Base-by-base conservation (phyloP, 352 stramenopile species). In the Pythium aquatile region DNA sequence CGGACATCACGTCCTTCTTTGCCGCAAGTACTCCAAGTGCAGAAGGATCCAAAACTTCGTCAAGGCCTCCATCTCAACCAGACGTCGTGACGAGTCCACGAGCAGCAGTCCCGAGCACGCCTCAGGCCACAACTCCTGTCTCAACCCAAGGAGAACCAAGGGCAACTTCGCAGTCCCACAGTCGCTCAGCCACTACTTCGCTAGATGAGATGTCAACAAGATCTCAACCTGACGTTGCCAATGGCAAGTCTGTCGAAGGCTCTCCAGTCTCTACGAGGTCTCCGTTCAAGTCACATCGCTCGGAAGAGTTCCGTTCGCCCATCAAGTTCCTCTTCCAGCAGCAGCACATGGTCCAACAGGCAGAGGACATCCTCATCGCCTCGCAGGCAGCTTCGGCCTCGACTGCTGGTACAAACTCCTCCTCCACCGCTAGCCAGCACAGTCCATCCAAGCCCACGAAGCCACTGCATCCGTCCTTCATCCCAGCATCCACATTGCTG, bases 1-100 rank as follows among this genome's bases (percentile, higher is more conserved):
- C 72, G 20, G 69, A 91, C 51, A 91, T 93, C 56, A 88, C 76
- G 13, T 77, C 76, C 13, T 93, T 93, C 49, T 90, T 90, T 46
- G 71, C 66, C 11, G 13, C 49, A n/a, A 44, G 26, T 3, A 16
- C 58, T 17, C 6, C 32, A 13, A 60, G 52, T 20, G 37, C 46
- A 2, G 14, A 58, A 30, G 24, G 20, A 24, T 24, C 20, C 20
- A 24, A 24, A 24, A 24, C 20, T 24, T 24, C 39, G 28, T 46
- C 20, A 20, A 56, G 11, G 32, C 14, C 26, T 44, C 16, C 29
- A 35, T 40, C 5, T 35, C 5, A 35, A 35, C 32, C 32, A 9
- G 32, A 35, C 8, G 5, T 6, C 16, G 24, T 17, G 13, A 17
- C 40, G 40, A 48, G n/a, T 48, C 40, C 40, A 28, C 40, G 6